phyloP scores from a whole-genome alignment of 148 eudicot species.

The Persicaria tinctoria region DNA sequence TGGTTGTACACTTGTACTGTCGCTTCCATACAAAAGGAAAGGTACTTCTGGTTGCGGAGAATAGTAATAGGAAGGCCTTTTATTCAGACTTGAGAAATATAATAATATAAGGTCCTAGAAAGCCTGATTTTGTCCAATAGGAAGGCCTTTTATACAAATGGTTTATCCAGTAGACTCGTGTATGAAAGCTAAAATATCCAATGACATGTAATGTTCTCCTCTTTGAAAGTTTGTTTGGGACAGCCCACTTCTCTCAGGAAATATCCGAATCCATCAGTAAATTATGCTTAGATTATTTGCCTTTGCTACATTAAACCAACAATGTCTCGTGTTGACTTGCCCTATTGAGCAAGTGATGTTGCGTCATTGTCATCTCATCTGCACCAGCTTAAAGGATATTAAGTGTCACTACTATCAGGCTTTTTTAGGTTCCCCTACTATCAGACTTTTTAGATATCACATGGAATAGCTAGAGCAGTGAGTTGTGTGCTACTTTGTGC shows the following conservation, averaged over 20 bases:
- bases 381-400: not conserved
- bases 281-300: not conserved
- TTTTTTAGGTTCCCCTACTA: no score
- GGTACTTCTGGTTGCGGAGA: no score
- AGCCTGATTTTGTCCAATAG: no score
- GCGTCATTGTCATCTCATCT: not conserved
- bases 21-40: no score
- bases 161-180: no score
- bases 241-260: not conserved
- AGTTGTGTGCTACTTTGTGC: not conserved
- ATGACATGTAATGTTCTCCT: not conserved
- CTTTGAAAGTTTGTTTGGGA: no score
- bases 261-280: not conserved
- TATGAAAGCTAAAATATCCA: no score
- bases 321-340: not conserved
- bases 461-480: not conserved
- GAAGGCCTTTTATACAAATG: no score
- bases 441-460: not conserved
- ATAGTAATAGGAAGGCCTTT: no score
- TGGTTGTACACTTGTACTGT: no score
- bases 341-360: not conserved
- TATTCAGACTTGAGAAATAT: no score
- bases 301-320: not conserved
- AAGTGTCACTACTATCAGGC: not conserved
- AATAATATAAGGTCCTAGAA: no score